Conservation (phyloP, 805 yeast species). For the Wickerhamomyces bovis region DNA sequence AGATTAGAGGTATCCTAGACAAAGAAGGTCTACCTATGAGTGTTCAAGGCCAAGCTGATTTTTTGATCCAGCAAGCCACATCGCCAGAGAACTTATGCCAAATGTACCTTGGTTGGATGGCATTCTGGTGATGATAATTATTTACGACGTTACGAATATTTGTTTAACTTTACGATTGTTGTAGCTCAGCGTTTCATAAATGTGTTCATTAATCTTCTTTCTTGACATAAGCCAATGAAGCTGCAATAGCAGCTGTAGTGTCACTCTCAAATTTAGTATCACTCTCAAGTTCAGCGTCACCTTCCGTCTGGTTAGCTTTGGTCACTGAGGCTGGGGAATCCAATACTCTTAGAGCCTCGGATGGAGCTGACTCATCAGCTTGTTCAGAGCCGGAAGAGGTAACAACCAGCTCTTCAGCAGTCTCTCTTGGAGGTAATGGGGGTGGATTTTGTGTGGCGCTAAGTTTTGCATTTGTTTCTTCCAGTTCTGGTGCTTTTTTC, state of each 20-base stretch:
- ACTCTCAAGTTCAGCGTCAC: background rate
- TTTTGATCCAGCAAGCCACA: slow-evolving; percentile 76
- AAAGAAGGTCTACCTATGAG: slow-evolving; percentile 83
- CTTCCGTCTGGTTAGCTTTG: background rate
- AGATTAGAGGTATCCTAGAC: slow-evolving; percentile 76
- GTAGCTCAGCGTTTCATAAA: background rate
- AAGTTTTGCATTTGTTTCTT: background rate
- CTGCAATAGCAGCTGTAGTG: background rate
- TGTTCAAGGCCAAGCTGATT: slow-evolving; percentile 89
- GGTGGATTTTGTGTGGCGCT: slow-evolving; percentile 5
- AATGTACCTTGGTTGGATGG: slow-evolving; percentile 95
- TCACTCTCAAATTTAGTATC: background rate
- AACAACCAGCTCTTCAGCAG: background rate
- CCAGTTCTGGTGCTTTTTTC: background rate
- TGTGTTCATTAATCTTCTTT: background rate
- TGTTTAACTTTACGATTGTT: background rate
- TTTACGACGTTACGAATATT: background rate
- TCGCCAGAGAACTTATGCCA: slow-evolving; percentile 62
- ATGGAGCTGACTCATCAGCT: background rate
- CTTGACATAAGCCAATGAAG: background rate
- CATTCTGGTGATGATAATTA: slow-evolving; percentile 43
- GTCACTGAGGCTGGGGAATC: background rate
- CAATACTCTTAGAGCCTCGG: background rate
- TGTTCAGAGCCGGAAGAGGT: background rate
- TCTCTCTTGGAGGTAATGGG: slow-evolving; percentile 11